These are phyloP conservation scores for Gaeumannomyces tritici DNA, from an alignment of 2,329 filamentous ascomycete species.

Conservation along the genomic window DNA sequence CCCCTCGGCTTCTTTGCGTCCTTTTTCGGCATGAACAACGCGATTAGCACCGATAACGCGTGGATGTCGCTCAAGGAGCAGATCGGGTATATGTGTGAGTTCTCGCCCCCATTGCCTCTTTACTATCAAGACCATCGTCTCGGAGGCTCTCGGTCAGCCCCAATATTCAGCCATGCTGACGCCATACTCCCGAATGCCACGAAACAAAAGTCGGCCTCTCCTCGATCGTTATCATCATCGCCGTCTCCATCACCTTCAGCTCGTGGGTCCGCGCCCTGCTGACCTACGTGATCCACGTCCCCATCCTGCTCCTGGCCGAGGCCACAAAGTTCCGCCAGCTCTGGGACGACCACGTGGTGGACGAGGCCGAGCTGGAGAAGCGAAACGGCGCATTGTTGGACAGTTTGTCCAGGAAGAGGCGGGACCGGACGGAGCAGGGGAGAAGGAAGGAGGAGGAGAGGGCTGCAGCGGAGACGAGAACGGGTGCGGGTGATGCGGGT, in stretches of 20 bases:
- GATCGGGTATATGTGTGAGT: not conserved
- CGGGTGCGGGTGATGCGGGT: not conserved
- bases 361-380: not conserved
- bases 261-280: slow-evolving; percentile 9
- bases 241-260: slow-evolving; percentile 5
- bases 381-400: not conserved
- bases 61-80: not conserved
- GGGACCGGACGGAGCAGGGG: too few relatives aligned
- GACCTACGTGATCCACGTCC: not conserved
- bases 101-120: too few relatives aligned
- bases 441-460: too few relatives aligned
- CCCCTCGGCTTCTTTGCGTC: slow-evolving; percentile 27
- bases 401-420: too few relatives aligned
- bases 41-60: not conserved
- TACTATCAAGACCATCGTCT: not conserved
- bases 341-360: too few relatives aligned
- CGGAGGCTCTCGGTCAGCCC: not conserved
- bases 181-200: not conserved
- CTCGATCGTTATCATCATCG: not conserved
- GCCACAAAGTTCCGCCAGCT: too few relatives aligned
- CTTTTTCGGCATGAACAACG: slow-evolving; percentile 28
- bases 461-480: too few relatives aligned
- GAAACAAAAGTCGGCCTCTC: not conserved
- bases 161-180: not conserved
- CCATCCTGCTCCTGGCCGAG: not conserved